These are phyloP conservation scores for Telopea speciosissima DNA, from an alignment of 177 flowering plant species.

Conservation along the genomic window DNA sequence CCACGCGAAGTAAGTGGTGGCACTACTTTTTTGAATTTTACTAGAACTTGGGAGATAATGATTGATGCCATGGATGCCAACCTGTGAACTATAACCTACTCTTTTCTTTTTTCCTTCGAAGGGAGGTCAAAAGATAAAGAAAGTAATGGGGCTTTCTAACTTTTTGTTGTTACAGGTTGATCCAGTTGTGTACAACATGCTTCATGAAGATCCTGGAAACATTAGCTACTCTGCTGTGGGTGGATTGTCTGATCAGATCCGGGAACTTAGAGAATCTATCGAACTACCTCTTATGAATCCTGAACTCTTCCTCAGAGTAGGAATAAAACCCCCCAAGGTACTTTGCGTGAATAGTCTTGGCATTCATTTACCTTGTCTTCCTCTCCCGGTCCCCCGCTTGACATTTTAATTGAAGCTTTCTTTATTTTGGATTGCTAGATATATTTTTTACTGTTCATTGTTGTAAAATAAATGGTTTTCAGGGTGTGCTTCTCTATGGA, in stretches of 20 bases:
- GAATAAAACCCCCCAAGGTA: conserved; percentile 97
- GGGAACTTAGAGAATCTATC: conserved; percentile 90
- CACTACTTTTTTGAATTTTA: neutral
- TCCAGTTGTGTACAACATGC: conserved; percentile 96
- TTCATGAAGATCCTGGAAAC: conserved; percentile 98
- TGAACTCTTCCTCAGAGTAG: conserved; percentile 87
- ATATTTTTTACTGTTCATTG: no score
- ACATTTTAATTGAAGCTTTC: no score
- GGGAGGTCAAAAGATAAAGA: neutral
- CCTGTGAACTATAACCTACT: no score
- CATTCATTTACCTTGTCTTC: no score
- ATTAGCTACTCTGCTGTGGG: conserved; percentile 97
- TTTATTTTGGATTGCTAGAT: no score
- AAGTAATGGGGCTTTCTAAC: conserved; percentile 3
- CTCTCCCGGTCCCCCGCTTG: no score
- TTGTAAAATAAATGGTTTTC: conserved; percentile 6
- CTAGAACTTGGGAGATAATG: no score
- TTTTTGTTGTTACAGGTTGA: conserved; percentile 53
- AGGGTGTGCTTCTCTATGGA: conserved; percentile 97
- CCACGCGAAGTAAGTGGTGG: conserved; percentile 80
- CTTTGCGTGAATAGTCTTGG: no score
- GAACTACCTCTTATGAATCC: conserved; percentile 96
- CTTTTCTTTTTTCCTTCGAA: no score
- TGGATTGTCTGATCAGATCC: conserved; percentile 87
- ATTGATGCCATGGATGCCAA: no score